Evolutionary conservation across 805 yeast species (phyloP).

Genomic region (Grigorovia humatica): DNA sequence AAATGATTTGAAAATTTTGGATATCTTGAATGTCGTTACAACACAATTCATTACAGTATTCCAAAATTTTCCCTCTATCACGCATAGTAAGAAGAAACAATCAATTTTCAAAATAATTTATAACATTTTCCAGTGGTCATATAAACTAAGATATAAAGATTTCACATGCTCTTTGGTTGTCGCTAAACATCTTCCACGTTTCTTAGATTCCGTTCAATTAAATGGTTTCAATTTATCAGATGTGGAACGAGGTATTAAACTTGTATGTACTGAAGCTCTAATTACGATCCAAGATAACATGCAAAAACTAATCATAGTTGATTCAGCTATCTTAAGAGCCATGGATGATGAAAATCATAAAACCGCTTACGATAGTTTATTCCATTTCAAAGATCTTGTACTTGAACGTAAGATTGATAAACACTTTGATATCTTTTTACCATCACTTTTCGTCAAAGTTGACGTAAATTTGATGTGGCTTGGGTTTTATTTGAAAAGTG

Average conservation of each 20-base stretch:
- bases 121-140: slow-evolving; percentile 11
- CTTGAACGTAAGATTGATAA: not conserved
- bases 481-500: slow-evolving; percentile 11
- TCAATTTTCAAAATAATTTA: not conserved
- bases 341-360: slow-evolving; percentile 12
- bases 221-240: slow-evolving; percentile 13
- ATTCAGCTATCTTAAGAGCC: slow-evolving; percentile 14
- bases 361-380: slow-evolving; percentile 10
- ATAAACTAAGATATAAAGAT: slow-evolving; percentile 22
- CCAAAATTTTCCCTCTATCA: not conserved
- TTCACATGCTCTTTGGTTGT: slow-evolving; percentile 15
- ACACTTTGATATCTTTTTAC: slow-evolving; percentile 7
- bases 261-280: slow-evolving; percentile 16
- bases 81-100: not conserved
- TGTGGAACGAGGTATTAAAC: slow-evolving; percentile 17
- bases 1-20: slow-evolving; percentile 16
- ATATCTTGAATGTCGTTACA: slow-evolving; percentile 7
- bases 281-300: slow-evolving; percentile 4
- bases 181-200: slow-evolving; percentile 13
- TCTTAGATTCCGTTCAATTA: slow-evolving; percentile 17
- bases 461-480: slow-evolving; percentile 27
- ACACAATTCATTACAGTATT: slow-evolving; percentile 1
- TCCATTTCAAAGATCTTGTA: slow-evolving; percentile 11
- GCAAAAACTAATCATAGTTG: slow-evolving; percentile 9
- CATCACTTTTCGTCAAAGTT: slow-evolving; percentile 16